Percentiles rank a stretch among this genome's conserved stretches.
Conservation (phyloP, 352 stramenopile species). For the Globisporangium paddicum region DNA sequence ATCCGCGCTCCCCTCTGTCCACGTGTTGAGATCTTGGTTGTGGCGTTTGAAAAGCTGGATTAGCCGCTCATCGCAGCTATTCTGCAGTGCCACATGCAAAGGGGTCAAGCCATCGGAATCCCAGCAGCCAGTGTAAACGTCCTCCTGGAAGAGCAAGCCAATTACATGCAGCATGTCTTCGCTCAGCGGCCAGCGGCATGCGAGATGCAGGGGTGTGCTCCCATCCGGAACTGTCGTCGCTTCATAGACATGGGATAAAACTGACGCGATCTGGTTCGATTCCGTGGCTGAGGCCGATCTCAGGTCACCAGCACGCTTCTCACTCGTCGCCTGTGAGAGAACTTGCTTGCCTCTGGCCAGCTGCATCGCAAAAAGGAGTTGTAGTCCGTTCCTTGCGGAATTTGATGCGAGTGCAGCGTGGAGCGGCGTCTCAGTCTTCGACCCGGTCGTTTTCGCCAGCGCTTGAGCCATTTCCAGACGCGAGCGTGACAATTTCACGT, state of each 20-base stretch:
- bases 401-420: slow-evolving; percentile 38
- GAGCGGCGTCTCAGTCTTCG: slow-evolving; percentile 29
- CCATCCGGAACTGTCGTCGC: slow-evolving; percentile 20
- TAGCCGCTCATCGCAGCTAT: slow-evolving; percentile 33
- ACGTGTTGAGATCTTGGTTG: slow-evolving; percentile 52
- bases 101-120: slow-evolving; percentile 39
- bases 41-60: slow-evolving; percentile 46
- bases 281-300: not conserved
- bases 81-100: slow-evolving; percentile 48
- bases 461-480: slow-evolving; percentile 12
- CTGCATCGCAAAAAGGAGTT: slow-evolving; percentile 32
- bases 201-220: slow-evolving; percentile 48
- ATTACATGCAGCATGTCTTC: slow-evolving; percentile 33
- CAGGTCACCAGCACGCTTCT: not conserved
- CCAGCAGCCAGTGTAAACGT: slow-evolving; percentile 45
- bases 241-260: slow-evolving; percentile 23
- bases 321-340: not conserved
- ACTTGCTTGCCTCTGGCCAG: slow-evolving; percentile 8
- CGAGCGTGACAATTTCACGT: slow-evolving; percentile 9
- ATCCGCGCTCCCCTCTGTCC: slow-evolving; percentile 41
- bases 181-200: slow-evolving; percentile 31
- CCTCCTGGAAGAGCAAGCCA: slow-evolving; percentile 36
- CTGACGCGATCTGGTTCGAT: slow-evolving; percentile 4
- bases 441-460: slow-evolving; percentile 20
- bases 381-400: slow-evolving; percentile 32